Conservation (phyloP, 202 grass and related monocot genomes). For the Alloteropsis angusta region DNA sequence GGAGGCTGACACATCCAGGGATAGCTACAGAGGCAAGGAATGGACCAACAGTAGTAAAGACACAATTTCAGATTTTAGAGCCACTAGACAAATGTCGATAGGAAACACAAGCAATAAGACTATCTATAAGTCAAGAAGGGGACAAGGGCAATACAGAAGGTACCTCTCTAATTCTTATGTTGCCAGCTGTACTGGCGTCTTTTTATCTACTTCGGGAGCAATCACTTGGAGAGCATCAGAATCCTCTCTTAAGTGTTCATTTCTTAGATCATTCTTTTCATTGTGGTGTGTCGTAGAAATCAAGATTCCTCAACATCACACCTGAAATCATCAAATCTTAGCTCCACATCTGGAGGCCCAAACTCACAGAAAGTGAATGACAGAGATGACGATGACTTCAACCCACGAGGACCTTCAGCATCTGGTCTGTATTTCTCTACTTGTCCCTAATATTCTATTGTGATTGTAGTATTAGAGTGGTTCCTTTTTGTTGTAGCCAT, state of each 20-base stretch:
- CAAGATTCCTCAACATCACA: background rate
- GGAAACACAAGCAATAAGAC: background rate
- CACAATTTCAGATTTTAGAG: background rate
- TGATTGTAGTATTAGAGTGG: background rate
- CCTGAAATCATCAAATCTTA: background rate
- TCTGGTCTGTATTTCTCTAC: conserved; percentile 29
- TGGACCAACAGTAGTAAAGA: conserved; percentile 16
- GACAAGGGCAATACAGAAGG: background rate
- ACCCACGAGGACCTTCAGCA: conserved; percentile 40
- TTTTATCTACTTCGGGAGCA: background rate
- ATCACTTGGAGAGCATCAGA: background rate
- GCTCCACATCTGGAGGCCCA: background rate
- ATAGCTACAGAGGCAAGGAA: conserved; percentile 28
- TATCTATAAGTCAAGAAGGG: conserved; percentile 8
- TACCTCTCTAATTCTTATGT: background rate
- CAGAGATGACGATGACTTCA: conserved; percentile 46
- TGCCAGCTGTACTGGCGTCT: background rate
- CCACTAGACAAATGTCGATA: conserved; percentile 2
- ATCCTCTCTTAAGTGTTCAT: background rate
- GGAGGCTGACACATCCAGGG: conserved; percentile 20
- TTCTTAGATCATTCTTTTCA: background rate
- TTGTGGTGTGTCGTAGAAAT: background rate
- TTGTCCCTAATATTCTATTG: background rate
- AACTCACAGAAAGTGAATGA: conserved; percentile 22
- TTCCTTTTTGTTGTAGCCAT: background rate